Evolutionary conservation across 2,329 filamentous ascomycete genomes (phyloP), one percentile per base, ranked within the genome.

Genomic region (Neofusicoccum cordaticola): DNA sequence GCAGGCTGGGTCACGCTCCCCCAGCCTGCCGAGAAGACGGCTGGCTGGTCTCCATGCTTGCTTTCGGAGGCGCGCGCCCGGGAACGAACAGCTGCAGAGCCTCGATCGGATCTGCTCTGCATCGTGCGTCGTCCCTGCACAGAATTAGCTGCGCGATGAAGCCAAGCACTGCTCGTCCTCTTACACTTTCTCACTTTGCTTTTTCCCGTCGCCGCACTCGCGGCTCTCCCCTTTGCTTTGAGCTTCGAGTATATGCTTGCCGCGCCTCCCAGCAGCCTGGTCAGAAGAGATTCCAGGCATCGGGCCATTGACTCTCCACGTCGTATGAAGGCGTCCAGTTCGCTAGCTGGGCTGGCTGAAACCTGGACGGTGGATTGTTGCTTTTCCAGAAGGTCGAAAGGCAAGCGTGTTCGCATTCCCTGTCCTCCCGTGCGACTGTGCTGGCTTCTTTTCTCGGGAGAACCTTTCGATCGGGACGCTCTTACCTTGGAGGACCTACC

Each of bases 71-170:
- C 41, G 53, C 31, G 2, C 39, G 4, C 42, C 56, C 53, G 41
- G 15, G 7, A 31, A 13, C 11, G 12, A 19, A 31, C 53, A 44
- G 56, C 12, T 12, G 15, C 35, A 60, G 56, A 60, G 27, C 27
- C 56, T 60, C 56, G 56, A 60, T 60, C 42, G 42, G 56, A 60
- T 27, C 56, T 60, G 41, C 6, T 15, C 37, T 47, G 56, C 56
- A 7, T 48, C 56, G n/a, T 52, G 50, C 50, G 11, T 31, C 27
- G 47, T 34, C 34, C 42, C 42, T n/a, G n/a, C 42, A 31, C n/a
- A 15, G 15, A 17, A 44, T 5, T 15, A 44, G 27, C 27, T 7
- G 27, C 27, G 27, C 27, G 27, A 22, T 15, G 13, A 35, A 17
- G n/a, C 15, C 22, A 35, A 19, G 39, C 39, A 39, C 11, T 17